A percentile compares a stretch with the other conserved stretches of the same genome.
phyloP scores from a whole-genome alignment of 1,284 basidiomycete species.

The Cystodermella granulosa region DNA sequence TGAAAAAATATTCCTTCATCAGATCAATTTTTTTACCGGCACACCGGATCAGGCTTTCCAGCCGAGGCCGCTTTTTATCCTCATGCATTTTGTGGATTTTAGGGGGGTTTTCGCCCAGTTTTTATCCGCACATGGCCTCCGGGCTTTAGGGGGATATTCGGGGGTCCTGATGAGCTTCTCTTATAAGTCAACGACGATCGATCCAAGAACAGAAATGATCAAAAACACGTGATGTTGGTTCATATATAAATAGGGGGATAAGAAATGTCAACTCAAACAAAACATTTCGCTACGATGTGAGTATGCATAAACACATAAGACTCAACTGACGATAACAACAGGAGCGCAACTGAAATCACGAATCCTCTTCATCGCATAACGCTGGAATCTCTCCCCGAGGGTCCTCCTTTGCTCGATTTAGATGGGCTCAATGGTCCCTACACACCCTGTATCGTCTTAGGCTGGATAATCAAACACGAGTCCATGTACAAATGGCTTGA shows the following conservation, averaged over 20 bases:
- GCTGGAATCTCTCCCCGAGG: background rate
- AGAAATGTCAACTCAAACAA: too few species aligned
- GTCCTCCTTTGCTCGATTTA: background rate
- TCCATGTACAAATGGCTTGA: background rate
- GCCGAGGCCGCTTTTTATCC: too few species aligned
- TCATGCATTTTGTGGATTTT: too few species aligned
- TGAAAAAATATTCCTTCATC: too few species aligned
- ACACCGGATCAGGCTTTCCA: too few species aligned
- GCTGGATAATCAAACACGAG: background rate
- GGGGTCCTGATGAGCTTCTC: too few species aligned
- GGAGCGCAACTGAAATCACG: background rate
- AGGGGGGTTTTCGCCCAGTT: too few species aligned
- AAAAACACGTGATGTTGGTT: background rate
- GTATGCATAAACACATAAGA: background rate
- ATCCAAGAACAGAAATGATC: background rate
- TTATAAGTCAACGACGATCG: background rate
- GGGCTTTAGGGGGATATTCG: too few species aligned
- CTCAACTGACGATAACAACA: background rate
- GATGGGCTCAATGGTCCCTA: background rate
- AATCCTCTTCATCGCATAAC: background rate
- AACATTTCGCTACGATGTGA: too few species aligned
- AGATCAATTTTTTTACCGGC: too few species aligned
- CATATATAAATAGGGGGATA: too few species aligned
- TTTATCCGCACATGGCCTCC: too few species aligned
- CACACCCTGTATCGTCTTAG: background rate